Evolutionary conservation across 768 basidiomycete genomes (phyloP), one percentile per base, ranked within the genome.

Genomic region (Tephrocybe rancida): DNA sequence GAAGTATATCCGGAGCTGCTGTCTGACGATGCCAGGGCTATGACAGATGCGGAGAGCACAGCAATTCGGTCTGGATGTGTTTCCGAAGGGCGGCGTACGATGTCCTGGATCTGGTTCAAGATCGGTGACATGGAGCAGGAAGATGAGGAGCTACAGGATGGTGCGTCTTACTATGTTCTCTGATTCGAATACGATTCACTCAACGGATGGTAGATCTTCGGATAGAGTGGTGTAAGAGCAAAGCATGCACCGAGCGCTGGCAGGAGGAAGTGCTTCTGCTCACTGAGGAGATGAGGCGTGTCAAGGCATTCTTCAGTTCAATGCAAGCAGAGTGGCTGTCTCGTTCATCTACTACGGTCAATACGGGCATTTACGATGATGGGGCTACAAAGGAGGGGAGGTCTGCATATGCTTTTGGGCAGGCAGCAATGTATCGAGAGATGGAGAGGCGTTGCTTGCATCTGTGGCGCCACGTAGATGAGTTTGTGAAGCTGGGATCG

Each of bases 91-190:
- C 14, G 34, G 18, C 29, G 34, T n/a, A 37, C 19, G 7, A 14
- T 60, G 39, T 60, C 56, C 8, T 62, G 61, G 61, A 60, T 62
- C 27, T 60, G 61, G 61, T 53, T 18, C 19, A 13, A 22, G 30
- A 24, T 60, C 26, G 61, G 61, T 14, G 39, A 32, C 16, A n/a
- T 29, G 14, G 35, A 27, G 7, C 26, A 50, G n/a, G 27, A 51
- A 19, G 43, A 44, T 18, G 48, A 50, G 13, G 16, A 43, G n/a
- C 42, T 59, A n/a, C 61, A 59, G 30, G 59, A 62, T 35, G 55
- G 59, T 58, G 39, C 47, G 21, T 35, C 26, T 21, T 13, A 21
- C 21, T 27, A 37, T 19, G 26, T 42, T 47, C 9, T 34, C n/a
- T n/a, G n/a, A n/a, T 22, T 5, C 18, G 3, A 6, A 2, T 47